These are phyloP conservation scores for Solanum hybrid DNA, from an alignment of 305 asterid genomes.

Conservation along the genomic window DNA sequence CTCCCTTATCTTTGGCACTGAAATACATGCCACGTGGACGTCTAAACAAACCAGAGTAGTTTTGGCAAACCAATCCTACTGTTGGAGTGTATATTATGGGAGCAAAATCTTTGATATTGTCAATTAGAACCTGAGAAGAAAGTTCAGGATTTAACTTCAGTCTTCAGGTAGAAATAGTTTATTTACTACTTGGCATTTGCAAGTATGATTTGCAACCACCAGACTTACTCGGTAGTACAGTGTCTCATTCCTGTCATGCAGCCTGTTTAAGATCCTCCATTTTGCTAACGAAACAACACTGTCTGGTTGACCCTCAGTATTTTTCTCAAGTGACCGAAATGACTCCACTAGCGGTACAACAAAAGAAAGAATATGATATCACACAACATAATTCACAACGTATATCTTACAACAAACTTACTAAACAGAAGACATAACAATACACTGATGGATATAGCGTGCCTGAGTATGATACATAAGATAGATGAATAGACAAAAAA, in stretches of 20 bases:
- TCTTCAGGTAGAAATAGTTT: slow-evolving; percentile 1
- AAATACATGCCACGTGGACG: slow-evolving; percentile 99
- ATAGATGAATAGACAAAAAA: background rate
- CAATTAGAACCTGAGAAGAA: slow-evolving; percentile 69
- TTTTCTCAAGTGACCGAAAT: slow-evolving; percentile 79
- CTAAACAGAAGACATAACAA: background rate
- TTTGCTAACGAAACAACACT: slow-evolving; percentile 65
- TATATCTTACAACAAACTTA: background rate
- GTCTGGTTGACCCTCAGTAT: slow-evolving; percentile 70
- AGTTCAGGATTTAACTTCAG: slow-evolving; percentile 8
- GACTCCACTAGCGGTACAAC: slow-evolving; percentile 70
- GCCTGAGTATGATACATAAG: background rate
- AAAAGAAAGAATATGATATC: slow-evolving; percentile 9
- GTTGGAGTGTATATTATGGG: slow-evolving; percentile 96
- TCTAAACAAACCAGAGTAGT: slow-evolving; percentile 89
- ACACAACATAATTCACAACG: background rate
- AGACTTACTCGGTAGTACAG: slow-evolving; percentile 84
- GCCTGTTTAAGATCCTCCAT: slow-evolving; percentile 96
- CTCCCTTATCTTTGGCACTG: slow-evolving; percentile 98
- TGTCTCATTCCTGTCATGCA: slow-evolving; percentile 97
- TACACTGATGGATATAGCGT: background rate
- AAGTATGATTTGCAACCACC: slow-evolving; percentile 8
- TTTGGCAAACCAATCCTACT: slow-evolving; percentile 97
- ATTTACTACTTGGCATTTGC: slow-evolving; percentile 1
- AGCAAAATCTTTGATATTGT: slow-evolving; percentile 83